Base-by-base conservation (phyloP, 1,284 basidiomycete species). In the Ceratobasidium theobromae region DNA sequence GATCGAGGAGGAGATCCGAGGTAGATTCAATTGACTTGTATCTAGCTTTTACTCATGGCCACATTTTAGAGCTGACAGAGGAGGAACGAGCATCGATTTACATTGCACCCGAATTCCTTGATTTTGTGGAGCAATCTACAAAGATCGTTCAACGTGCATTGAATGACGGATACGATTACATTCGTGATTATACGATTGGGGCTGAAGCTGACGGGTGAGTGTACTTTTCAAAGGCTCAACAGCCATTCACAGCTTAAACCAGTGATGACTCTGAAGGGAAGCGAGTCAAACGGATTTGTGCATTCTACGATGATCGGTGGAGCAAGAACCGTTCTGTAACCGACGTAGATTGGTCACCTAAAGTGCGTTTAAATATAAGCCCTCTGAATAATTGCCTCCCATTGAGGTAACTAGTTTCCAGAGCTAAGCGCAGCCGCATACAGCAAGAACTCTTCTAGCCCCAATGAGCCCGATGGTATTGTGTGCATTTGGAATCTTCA, bases 401-500 rank as follows among this genome's bases (percentile, higher is more conserved):
- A 45, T 21, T 21, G 18, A 5, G 9, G n/a, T 53, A 30, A 21
- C 3, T 74, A 98, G 93, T 97, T 94, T 72, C 95, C 95, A 6
- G 97, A 99, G 77, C 85, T 99, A 25, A 91, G 87, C 68, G 92
- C 93, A 8, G 95, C 94, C 0, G 90, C 95, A 3, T 99, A 99
- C 75, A 99, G 97, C 80, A 96, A 97, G 79, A 97, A 96, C 72
- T 86, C 93, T 2, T 86, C 89, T 3, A 89, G 92, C 0, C 76
- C 93, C 46, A 95, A 96, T 70, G 95, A 97, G 74, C 95, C 96
- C 0, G 95, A 98, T 72, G 97, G 97, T 1, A 87, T 99, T 54
- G 97, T 97, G 9, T 91, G 93, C 1, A 90, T 99, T 2, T 99
- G 97, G 97, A 99, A 99, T 75, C 78, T 96, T 54, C 97, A 99